phyloP scores from a whole-genome alignment of 78 protist genomes.

The Salpingoeca rosetta region DNA sequence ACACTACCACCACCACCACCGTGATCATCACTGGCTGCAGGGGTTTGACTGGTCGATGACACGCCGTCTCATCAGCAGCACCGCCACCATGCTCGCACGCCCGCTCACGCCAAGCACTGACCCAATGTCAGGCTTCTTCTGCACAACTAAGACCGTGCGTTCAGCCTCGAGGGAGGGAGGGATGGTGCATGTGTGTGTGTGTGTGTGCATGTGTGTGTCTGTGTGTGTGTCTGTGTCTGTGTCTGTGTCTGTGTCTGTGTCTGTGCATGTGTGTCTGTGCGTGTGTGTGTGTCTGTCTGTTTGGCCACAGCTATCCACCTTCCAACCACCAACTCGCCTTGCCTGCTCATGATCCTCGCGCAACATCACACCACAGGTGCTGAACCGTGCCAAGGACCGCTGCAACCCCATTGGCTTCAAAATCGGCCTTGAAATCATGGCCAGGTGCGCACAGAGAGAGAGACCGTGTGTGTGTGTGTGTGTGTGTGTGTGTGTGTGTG shows the following conservation, averaged over 20 bases:
- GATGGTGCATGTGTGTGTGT: background rate
- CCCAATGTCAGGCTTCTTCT: background rate
- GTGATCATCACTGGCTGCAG: background rate
- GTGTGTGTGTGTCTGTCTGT: slow-evolving; percentile 3
- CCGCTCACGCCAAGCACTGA: background rate
- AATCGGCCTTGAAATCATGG: background rate
- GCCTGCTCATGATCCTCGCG: too few relatives aligned
- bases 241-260: background rate
- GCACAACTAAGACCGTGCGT: background rate
- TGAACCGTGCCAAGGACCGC: background rate
- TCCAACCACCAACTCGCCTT: too few relatives aligned
- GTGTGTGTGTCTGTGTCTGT: background rate
- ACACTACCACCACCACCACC: background rate
- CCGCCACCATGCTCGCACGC: background rate
- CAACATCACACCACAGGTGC: background rate
- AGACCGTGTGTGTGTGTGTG: too few relatives aligned
- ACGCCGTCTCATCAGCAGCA: background rate
- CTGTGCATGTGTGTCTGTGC: background rate
- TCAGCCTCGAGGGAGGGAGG: too few relatives aligned
- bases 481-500: too few relatives aligned
- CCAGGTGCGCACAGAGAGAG: background rate
- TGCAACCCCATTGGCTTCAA: background rate
- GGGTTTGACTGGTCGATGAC: background rate
- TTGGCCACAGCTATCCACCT: too few relatives aligned
- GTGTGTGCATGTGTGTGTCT: background rate